Percentiles rank a stretch among this genome's conserved stretches.
Conservation (phyloP, 768 basidiomycete species). For the Mycena galopus region DNA sequence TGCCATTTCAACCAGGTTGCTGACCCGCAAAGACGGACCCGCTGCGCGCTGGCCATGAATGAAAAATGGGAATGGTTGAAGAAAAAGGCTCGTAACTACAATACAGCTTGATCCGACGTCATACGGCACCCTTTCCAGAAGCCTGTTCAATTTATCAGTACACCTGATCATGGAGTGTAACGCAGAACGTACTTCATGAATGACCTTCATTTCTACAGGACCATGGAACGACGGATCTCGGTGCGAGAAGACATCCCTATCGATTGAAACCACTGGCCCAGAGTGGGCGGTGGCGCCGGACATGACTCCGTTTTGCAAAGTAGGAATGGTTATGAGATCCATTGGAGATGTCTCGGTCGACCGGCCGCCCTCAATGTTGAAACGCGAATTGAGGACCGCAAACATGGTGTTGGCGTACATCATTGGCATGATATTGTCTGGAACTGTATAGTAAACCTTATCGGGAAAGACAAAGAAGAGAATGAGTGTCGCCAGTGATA, state of each 20-base stretch:
- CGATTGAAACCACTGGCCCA: background rate
- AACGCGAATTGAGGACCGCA: conserved; percentile 11
- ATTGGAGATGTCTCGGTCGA: background rate
- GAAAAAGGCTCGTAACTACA: background rate
- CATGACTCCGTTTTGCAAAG: background rate
- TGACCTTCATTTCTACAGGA: background rate
- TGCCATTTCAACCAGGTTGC: no score
- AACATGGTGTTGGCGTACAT: conserved; percentile 20
- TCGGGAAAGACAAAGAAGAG: conserved; percentile 5
- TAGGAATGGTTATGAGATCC: background rate
- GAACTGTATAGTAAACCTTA: background rate
- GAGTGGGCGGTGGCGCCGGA: background rate
- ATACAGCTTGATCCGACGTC: background rate
- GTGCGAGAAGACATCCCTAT: background rate
- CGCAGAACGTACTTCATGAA: background rate
- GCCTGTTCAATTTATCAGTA: background rate
- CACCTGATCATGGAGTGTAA: background rate
- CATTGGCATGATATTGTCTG: background rate
- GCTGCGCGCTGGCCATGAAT: background rate
- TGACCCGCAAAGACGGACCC: background rate
- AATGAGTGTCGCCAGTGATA: background rate
- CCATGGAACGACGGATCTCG: background rate
- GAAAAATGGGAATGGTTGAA: background rate
- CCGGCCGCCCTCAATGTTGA: conserved; percentile 7
- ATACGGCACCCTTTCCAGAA: background rate